These are phyloP conservation scores for Ananas comosus DNA, from an alignment of 176 grass and related monocot genomes.

Conservation along the genomic window DNA sequence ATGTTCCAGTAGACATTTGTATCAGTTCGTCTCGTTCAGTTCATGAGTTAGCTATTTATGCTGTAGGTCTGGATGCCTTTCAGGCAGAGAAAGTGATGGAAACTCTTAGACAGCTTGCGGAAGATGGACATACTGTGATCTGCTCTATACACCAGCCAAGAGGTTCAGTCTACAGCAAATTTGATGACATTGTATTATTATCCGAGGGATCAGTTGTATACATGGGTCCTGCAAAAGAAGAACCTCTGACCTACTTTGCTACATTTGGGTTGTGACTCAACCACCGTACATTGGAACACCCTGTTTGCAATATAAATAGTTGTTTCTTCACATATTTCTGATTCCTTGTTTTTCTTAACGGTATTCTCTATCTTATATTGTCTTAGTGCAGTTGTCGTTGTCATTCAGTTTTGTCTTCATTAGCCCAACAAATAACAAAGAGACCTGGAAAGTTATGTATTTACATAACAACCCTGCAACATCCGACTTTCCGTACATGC, in stretches of 20 bases:
- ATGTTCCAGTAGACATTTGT: too few relatives aligned
- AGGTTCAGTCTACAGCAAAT: constrained; percentile 92
- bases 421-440: neutral
- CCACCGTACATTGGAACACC: neutral
- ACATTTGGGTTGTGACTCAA: constrained; percentile 54
- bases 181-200: constrained; percentile 87
- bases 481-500: too few relatives aligned
- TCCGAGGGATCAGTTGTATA: constrained; percentile 82
- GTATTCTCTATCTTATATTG: neutral
- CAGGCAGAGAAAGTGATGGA: constrained; percentile 99
- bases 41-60: neutral
- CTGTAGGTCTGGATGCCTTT: constrained; percentile 87
- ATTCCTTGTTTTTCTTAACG: neutral
- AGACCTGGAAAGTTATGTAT: too few relatives aligned
- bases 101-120: constrained; percentile 77
- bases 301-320: neutral
- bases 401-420: neutral
- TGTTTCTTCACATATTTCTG: neutral
- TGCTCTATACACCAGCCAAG: constrained; percentile 95
- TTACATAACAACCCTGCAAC: too few relatives aligned
- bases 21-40: too few relatives aligned
- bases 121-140: constrained; percentile 90
- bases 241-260: constrained; percentile 68
- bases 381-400: neutral
- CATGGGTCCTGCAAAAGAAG: constrained; percentile 81